Evolutionary conservation across 805 yeast genomes (phyloP), one percentile per base, ranked within the genome.

Genomic region (Blastobotrys parvus): DNA sequence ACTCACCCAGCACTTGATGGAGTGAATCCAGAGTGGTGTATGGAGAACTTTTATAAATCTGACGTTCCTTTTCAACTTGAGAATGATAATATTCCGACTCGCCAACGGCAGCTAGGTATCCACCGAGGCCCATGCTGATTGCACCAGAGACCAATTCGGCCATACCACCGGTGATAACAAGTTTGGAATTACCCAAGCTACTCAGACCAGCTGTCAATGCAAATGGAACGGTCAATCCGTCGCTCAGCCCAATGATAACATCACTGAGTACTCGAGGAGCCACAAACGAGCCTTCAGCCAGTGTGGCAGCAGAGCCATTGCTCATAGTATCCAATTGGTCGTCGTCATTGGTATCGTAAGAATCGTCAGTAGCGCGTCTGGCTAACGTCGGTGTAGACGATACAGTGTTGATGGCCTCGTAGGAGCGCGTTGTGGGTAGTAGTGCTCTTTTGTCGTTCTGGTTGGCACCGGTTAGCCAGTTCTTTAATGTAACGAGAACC

Each of bases 141-240:
- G 97, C 94, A 39, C 98, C 98, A 4, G 95, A 84, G 3, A 90
- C 94, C 53, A 90, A 76, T 68, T 90, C 98, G 7, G 97, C 97
- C 74, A 90, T 77, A 19, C 97, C 98, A 71, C 97, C 98, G 21
- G 97, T 88, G 48, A 90, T 88, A 41, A 90, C 98, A 50, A 90
- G 74, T 61, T 77, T 82, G 15, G 95, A 70, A 61, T 86, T 84
- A 42, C 98, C 98, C 42, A 90, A 72, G 1, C 94, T 81, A 1
- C 95, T 82, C 44, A 90, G 72, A 39, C 97, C 98, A 0, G 98
- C 97, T 1, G 97, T 92, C 53, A 92, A 73, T 1, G 98, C 98
- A 71, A 90, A 90, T n/a, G 98, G 98, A 33, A 90, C 98, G 0
- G 97, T 90, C 51, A 90, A 73, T 3, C 98, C 98, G 61, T 90